These are phyloP conservation scores for Viola pubescens DNA, from an alignment of 441 rosid species.

Conservation along the genomic window DNA sequence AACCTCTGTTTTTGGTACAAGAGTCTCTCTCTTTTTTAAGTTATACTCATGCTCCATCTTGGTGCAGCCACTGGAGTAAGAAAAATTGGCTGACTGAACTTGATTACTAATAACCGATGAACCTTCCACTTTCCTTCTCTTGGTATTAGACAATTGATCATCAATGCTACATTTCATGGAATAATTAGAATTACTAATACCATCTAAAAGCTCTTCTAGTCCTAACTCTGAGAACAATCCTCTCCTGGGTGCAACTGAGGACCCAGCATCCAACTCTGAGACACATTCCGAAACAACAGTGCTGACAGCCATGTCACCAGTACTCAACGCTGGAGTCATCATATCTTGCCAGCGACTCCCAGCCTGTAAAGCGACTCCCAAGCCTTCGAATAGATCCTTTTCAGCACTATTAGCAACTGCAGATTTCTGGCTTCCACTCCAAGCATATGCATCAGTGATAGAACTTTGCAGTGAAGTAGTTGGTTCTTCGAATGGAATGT, in stretches of 20 bases:
- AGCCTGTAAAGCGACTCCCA: constrained; percentile 26
- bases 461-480: constrained; percentile 28
- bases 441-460: constrained; percentile 19
- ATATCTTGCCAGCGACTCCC: constrained; percentile 35
- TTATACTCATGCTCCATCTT: constrained; percentile 19
- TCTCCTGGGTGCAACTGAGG: constrained; percentile 31
- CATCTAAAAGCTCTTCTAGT: constrained; percentile 51
- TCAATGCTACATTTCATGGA: constrained; percentile 23
- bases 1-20: constrained; percentile 22
- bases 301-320: constrained; percentile 11
- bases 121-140: constrained; percentile 47
- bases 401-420: constrained; percentile 23
- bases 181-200: constrained; percentile 27
- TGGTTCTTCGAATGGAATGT: constrained; percentile 24
- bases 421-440: constrained; percentile 19
- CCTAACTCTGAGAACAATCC: constrained; percentile 73
- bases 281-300: constrained; percentile 26
- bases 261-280: constrained; percentile 28
- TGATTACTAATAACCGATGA: constrained; percentile 30
- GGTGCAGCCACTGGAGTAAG: constrained; percentile 29
- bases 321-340: constrained; percentile 20
- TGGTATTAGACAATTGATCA: constrained; percentile 34
- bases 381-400: constrained; percentile 37
- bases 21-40: constrained; percentile 19
- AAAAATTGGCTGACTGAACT: constrained; percentile 23